Conservation (phyloP, 2,329 filamentous ascomycete genomes). For the Pseudonectria buxi region DNA sequence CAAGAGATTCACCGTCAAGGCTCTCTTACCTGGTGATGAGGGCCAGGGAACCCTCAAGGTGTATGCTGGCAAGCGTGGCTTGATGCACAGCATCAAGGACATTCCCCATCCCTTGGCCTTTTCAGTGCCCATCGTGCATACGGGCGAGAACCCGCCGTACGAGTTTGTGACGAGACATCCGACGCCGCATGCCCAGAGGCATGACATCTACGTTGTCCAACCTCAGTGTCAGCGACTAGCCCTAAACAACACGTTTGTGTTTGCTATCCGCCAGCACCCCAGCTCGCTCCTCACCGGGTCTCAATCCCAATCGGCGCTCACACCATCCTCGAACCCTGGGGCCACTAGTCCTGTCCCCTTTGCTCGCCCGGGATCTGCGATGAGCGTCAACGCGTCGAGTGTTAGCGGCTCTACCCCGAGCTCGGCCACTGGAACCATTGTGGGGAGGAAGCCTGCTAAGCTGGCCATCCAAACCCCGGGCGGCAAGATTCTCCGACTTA, state of each 20-base stretch:
- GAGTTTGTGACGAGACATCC: slow-evolving; percentile 91
- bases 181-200: slow-evolving; percentile 92
- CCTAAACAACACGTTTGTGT: slow-evolving; percentile 96
- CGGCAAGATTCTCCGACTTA: slow-evolving; percentile 86
- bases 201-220: slow-evolving; percentile 94
- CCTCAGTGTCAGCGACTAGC: slow-evolving; percentile 86
- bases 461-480: slow-evolving; percentile 89
- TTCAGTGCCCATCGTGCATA: slow-evolving; percentile 82
- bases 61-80: slow-evolving; percentile 86
- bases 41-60: slow-evolving; percentile 82
- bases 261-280: slow-evolving; percentile 88
- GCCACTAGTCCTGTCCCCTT: slow-evolving; percentile 55
- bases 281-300: slow-evolving; percentile 39
- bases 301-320: slow-evolving; percentile 30
- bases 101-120: slow-evolving; percentile 90
- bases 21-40: slow-evolving; percentile 83
- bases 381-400: slow-evolving; percentile 57
- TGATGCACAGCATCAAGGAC: slow-evolving; percentile 97
- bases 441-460: slow-evolving; percentile 81
- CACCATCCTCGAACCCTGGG: slow-evolving; percentile 41
- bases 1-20: slow-evolving; percentile 92
- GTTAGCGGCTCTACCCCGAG: slow-evolving; percentile 52
- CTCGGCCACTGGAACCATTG: slow-evolving; percentile 44
- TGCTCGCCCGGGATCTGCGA: slow-evolving; percentile 51
- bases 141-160: slow-evolving; percentile 87